Base-by-base conservation (phyloP, 257 asterid species). In the Rubia yunnanensis region DNA sequence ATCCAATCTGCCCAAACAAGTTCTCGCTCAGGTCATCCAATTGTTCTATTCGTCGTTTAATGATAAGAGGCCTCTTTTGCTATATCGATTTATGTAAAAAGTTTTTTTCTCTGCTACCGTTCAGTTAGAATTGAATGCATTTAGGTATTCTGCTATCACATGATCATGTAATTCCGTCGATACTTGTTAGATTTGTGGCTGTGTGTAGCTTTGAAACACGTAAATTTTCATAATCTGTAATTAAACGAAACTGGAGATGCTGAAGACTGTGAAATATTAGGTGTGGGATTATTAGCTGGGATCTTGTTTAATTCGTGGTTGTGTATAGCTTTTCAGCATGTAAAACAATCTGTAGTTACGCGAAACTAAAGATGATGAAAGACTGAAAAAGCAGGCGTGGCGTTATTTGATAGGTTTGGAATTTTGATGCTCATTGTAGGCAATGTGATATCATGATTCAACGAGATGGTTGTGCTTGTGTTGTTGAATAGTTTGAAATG, bases 1-100 rank as follows among this genome's bases (percentile, higher is more conserved):
- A 75, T 89, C 98, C 75, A 87, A 85, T 83, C 79, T 92, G 70
- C 79, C 90, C 69, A 81, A 81, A 76, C 88, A 77, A 78, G 91
- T 92, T 63, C 88, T 92, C 69, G 95, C 96, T 58, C 87, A 84
- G 92, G 98, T 92, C 38, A 10, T 18, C 32, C 62, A 27, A 5
- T 2, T 56, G 20, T 69, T 41, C 53, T 17, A 28, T 58, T 49
- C 41, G 48, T 32, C 44, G 49, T 39, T 17, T 4, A 49, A 49
- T 15, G 9, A 39, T 57, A 10, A 34, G 39, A 24, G 10, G 23
- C 44, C 14, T 2, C 20, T 27, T 23, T 5, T 7, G 13, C 3
- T 5, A 3, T 27, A n/a, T 26, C 35, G 49, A 70, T 61, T 15
- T 27, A n/a, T 10, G 48, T 52, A 36, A 26, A 22, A 17, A 28